Conservation (phyloP, 805 yeast genomes). For the Lachancea cidri region DNA sequence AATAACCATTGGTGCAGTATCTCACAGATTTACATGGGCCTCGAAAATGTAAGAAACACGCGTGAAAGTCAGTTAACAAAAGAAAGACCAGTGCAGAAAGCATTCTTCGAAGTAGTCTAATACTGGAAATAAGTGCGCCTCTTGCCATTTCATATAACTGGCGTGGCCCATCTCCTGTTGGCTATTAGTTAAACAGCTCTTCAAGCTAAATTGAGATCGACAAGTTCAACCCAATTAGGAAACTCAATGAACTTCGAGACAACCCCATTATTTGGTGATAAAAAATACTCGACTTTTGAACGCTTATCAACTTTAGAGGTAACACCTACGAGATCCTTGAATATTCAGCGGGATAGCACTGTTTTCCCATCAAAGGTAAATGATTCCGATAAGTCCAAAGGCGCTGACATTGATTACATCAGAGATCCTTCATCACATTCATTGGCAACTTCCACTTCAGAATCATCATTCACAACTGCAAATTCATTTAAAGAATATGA, state of each 20-base stretch:
- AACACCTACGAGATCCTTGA: slow-evolving; percentile 4
- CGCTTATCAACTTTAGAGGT: background rate
- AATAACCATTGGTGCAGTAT: too few relatives aligned
- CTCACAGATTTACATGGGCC: background rate
- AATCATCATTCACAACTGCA: slow-evolving; percentile 9
- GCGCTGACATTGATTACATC: slow-evolving; percentile 1
- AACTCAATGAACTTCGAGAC: slow-evolving; percentile 2
- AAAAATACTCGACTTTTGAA: background rate
- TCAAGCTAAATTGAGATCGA: too few relatives aligned
- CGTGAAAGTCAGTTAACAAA: background rate
- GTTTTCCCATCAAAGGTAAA: too few relatives aligned
- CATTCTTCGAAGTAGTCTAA: too few relatives aligned
- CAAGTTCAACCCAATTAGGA: too few relatives aligned
- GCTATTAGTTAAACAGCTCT: too few relatives aligned
- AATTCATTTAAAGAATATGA: background rate
- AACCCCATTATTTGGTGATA: slow-evolving; percentile 4
- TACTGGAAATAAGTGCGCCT: too few relatives aligned
- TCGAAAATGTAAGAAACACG: background rate
- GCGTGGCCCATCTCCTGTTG: too few relatives aligned
- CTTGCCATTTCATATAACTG: too few relatives aligned
- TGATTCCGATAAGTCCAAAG: slow-evolving; percentile 1
- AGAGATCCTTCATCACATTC: slow-evolving; percentile 5
- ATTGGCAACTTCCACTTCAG: slow-evolving; percentile 5
- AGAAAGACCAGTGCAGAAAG: too few relatives aligned
- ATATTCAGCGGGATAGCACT: background rate